phyloP scores from a whole-genome alignment of 257 asterid species.

The Fraxinus quadrangulata region DNA sequence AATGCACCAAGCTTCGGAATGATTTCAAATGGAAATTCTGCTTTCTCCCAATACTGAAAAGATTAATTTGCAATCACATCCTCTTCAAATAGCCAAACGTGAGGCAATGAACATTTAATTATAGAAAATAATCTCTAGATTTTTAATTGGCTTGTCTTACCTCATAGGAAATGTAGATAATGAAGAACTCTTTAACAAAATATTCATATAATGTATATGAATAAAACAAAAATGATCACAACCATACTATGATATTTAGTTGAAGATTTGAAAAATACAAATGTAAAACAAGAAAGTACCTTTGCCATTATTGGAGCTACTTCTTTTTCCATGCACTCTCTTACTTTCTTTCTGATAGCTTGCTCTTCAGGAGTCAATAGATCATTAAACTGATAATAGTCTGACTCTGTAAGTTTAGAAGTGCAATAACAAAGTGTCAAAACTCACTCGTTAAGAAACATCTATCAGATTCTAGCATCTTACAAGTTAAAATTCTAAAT shows the following conservation, averaged over 20 bases:
- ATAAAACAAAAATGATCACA: not conserved
- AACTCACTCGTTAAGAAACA: not conserved
- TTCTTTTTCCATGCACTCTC: constrained; percentile 89
- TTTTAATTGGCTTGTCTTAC: not conserved
- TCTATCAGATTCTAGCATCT: constrained; percentile 3
- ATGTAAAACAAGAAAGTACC: constrained; percentile 39
- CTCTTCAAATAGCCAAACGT: constrained; percentile 19
- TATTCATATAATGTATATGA: not conserved
- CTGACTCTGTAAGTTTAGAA: constrained; percentile 62
- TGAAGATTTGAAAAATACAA: not conserved
- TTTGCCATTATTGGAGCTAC: constrained; percentile 93
- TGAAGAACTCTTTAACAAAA: not conserved
- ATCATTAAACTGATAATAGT: constrained; percentile 90
- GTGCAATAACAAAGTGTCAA: constrained; percentile 17
- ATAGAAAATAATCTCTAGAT: constrained; percentile 10
- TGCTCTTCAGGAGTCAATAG: constrained; percentile 72
- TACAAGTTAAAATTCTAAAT: constrained; percentile 4
- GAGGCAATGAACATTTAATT: constrained; percentile 4
- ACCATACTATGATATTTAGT: not conserved
- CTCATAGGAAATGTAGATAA: not conserved
- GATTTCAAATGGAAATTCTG: constrained; percentile 93
- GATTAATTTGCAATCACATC: constrained; percentile 20
- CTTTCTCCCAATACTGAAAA: constrained; percentile 95
- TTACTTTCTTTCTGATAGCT: constrained; percentile 60
- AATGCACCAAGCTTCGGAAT: constrained; percentile 82